A percentile compares a stretch with the other conserved stretches of the same genome.
These are phyloP conservation scores for Microstegium vimineum DNA, from an alignment of 176 grass and related monocot species.

Conservation along the genomic window DNA sequence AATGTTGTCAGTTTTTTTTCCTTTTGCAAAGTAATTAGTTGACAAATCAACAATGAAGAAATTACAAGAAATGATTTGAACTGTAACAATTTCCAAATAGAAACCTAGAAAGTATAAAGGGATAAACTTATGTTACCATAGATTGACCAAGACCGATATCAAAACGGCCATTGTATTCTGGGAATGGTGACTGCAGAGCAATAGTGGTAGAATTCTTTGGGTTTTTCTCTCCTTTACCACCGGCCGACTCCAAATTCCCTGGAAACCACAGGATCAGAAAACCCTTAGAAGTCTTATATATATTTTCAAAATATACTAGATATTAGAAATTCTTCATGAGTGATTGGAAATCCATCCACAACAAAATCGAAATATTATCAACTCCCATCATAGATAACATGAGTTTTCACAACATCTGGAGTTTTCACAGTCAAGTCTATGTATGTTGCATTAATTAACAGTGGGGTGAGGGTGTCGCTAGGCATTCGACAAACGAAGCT, in stretches of 20 bases:
- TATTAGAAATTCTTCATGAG: background rate
- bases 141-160: constrained; percentile 73
- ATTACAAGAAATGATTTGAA: background rate
- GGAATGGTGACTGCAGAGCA: constrained; percentile 39
- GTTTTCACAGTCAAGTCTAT: too few relatives aligned
- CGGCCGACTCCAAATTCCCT: constrained; percentile 41
- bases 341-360: background rate
- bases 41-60: background rate
- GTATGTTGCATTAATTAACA: too few relatives aligned
- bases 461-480: too few relatives aligned
- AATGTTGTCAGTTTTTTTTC: background rate
- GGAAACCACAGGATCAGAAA: constrained; percentile 2
- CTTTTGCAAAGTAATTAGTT: background rate
- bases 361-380: background rate
- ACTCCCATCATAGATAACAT: background rate
- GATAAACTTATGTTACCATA: constrained; percentile 44
- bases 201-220: constrained; percentile 41
- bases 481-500: too few relatives aligned
- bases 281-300: background rate
- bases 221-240: constrained; percentile 49
- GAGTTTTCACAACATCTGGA: too few relatives aligned
- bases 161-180: constrained; percentile 53
- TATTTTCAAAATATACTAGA: background rate
- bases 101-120: background rate
- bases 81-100: background rate